Evolutionary conservation across 352 stramenopile species (phyloP).

Genomic region (Peronosclerospora sorghi): DNA sequence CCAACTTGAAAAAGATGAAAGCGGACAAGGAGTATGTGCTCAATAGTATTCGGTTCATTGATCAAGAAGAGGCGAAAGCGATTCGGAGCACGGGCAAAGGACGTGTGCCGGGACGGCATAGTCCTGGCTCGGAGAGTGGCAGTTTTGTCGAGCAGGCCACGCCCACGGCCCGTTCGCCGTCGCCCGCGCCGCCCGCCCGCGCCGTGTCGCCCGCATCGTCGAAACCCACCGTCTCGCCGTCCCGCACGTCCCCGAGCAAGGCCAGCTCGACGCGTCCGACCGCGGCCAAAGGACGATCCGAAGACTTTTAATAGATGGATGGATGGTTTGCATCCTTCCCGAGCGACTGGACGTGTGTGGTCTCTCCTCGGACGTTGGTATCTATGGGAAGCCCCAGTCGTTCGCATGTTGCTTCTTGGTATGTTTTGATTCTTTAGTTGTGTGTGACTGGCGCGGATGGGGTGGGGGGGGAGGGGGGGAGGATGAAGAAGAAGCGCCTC

Average conservation of each 20-base stretch:
- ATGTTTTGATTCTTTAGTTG: constrained; percentile 17
- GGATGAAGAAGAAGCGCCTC: too few relatives aligned
- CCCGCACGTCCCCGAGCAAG: constrained; percentile 6
- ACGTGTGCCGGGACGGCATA: constrained; percentile 28
- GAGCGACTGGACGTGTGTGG: constrained; percentile 12
- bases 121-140: constrained; percentile 42
- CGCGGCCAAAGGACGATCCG: constrained; percentile 18
- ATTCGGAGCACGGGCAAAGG: constrained; percentile 72
- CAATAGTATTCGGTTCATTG: constrained; percentile 84
- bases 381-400: constrained; percentile 23
- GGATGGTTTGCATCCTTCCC: constrained; percentile 14
- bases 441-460: too few relatives aligned
- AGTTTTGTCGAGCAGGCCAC: constrained; percentile 35
- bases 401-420: constrained; percentile 20
- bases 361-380: constrained; percentile 29
- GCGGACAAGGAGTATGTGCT: constrained; percentile 83
- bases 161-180: constrained; percentile 23
- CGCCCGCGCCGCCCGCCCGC: constrained; percentile 19
- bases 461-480: too few relatives aligned
- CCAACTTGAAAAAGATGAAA: constrained; percentile 79
- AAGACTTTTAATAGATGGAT: constrained; percentile 33
- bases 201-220: constrained; percentile 14
- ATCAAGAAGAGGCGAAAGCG: constrained; percentile 83
- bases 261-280: constrained; percentile 14
- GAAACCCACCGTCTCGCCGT: constrained; percentile 8